phyloP scores from a whole-genome alignment of 148 eudicot genomes.

The Diospyros lotus region DNA sequence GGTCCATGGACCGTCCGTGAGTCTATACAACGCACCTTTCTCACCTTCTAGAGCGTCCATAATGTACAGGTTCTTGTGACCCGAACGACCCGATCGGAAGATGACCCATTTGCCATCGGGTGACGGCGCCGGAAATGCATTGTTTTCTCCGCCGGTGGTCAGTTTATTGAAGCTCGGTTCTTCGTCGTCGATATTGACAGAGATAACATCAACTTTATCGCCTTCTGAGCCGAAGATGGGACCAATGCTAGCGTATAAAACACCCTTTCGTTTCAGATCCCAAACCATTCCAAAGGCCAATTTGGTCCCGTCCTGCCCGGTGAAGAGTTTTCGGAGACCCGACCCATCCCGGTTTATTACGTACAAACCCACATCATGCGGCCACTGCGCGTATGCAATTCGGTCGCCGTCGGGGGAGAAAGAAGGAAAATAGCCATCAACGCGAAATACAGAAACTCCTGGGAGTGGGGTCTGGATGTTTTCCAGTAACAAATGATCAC shows the following conservation, averaged over 20 bases:
- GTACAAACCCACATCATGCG: conserved; percentile 36
- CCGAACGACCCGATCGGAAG: conserved; percentile 78
- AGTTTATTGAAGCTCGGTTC: conserved; percentile 40
- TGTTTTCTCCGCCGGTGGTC: conserved; percentile 47
- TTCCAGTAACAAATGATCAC: conserved; percentile 43
- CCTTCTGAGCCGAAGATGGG: conserved; percentile 52
- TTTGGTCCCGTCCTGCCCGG: conserved; percentile 51
- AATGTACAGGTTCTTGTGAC: conserved; percentile 69
- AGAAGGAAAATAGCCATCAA: conserved; percentile 65
- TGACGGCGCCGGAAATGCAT: conserved; percentile 78
- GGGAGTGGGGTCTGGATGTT: conserved; percentile 36
- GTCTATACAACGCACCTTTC: conserved; percentile 40
- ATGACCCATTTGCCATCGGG: conserved; percentile 74
- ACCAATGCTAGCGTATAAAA: conserved; percentile 58
- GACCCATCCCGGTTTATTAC: conserved; percentile 72
- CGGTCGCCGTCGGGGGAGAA: conserved; percentile 56
- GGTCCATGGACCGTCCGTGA: conserved; percentile 74
- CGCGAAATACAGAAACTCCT: conserved; percentile 37
- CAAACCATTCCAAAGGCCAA: conserved; percentile 57
- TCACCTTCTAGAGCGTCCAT: conserved; percentile 66
- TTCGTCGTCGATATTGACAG: conserved; percentile 23
- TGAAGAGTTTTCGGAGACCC: conserved; percentile 12
- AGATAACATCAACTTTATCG: conserved; percentile 41
- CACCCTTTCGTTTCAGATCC: conserved; percentile 49
- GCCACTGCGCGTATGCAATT: conserved; percentile 47